Percentiles rank a stretch among this genome's conserved stretches.
phyloP scores from a whole-genome alignment of 2,329 filamentous ascomycete species.

The Penicillium rolfsii region DNA sequence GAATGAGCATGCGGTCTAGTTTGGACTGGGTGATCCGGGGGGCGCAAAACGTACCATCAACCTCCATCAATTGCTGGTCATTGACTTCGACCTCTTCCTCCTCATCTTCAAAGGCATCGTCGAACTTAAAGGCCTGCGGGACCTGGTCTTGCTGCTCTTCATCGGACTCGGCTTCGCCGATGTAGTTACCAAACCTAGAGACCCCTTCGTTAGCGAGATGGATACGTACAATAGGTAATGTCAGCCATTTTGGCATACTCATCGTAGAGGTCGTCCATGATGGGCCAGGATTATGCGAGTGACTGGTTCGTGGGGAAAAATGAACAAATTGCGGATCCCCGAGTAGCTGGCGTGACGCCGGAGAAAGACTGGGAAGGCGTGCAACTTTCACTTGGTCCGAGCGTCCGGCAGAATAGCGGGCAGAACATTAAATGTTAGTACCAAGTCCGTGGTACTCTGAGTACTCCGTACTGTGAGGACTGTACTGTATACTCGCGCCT shows the following conservation, averaged over 20 bases:
- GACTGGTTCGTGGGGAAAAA: background rate
- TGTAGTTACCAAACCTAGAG: slow-evolving; percentile 91
- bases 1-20: slow-evolving; percentile 29
- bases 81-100: slow-evolving; percentile 63
- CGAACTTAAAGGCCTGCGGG: slow-evolving; percentile 77
- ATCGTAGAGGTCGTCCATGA: slow-evolving; percentile 96
- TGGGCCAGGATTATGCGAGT: slow-evolving; percentile 28
- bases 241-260: slow-evolving; percentile 62
- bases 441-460: no score
- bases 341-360: slow-evolving; percentile 26
- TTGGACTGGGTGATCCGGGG: background rate
- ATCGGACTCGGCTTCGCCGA: slow-evolving; percentile 90
- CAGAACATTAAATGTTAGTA: no score
- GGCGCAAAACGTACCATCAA: slow-evolving; percentile 66
- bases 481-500: slow-evolving; percentile 24
- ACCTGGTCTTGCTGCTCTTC: slow-evolving; percentile 77
- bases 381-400: slow-evolving; percentile 31
- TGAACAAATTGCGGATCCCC: slow-evolving; percentile 19
- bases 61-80: slow-evolving; percentile 88
- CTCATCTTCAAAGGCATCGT: slow-evolving; percentile 69
- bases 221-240: background rate
- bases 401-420: slow-evolving; percentile 11
- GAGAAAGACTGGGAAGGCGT: slow-evolving; percentile 21
- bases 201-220: slow-evolving; percentile 22
- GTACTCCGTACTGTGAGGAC: background rate